Evolutionary conservation across 257 asterid species (phyloP).

Genomic region (Ocimum tenuiflorum): DNA sequence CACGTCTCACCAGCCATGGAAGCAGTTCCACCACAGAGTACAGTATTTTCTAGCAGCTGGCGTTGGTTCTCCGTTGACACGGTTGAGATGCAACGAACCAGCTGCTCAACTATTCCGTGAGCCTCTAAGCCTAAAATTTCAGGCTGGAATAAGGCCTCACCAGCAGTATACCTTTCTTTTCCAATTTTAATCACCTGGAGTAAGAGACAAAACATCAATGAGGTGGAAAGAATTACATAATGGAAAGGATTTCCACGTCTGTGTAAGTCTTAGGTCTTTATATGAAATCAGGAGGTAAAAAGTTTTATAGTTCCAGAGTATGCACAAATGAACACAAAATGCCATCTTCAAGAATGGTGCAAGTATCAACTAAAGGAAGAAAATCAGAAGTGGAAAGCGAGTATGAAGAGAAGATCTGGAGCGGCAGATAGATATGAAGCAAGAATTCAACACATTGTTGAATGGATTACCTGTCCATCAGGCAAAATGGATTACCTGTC

Average conservation of each 20-base stretch:
- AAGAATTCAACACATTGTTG: too few relatives aligned
- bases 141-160: slow-evolving; percentile 91
- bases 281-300: not conserved
- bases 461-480: too few relatives aligned
- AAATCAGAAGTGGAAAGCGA: not conserved
- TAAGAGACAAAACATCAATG: not conserved
- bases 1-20: slow-evolving; percentile 58
- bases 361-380: too few relatives aligned
- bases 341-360: too few relatives aligned
- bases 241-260: not conserved
- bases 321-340: too few relatives aligned
- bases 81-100: slow-evolving; percentile 74
- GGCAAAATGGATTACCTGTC: slow-evolving; percentile 50
- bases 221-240: too few relatives aligned
- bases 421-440: too few relatives aligned
- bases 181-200: slow-evolving; percentile 79
- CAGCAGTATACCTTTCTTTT: slow-evolving; percentile 71
- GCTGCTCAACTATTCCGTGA: slow-evolving; percentile 95
- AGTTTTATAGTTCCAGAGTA: too few relatives aligned
- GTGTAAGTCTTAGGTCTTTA: not conserved
- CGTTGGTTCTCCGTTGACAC: slow-evolving; percentile 95
- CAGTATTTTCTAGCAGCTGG: slow-evolving; percentile 88
- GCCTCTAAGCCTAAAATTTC: slow-evolving; percentile 71
- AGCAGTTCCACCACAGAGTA: slow-evolving; percentile 93
- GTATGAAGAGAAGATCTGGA: too few relatives aligned